Evolutionary conservation across 1,284 basidiomycete species (phyloP).

Genomic region (Tilletia setariae): DNA sequence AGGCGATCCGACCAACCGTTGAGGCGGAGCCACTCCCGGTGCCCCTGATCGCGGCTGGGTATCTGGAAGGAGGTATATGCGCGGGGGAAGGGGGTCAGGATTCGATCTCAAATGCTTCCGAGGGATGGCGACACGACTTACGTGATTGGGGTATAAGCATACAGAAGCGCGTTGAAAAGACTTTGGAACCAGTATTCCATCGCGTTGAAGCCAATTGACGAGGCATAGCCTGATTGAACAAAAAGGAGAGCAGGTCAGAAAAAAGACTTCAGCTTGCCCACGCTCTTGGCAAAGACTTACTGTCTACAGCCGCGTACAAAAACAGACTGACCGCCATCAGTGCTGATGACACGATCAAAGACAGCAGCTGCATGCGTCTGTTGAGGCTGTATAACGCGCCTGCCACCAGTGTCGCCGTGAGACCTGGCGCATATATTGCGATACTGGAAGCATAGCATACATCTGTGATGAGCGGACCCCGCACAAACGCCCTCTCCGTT

Average conservation of each 20-base stretch:
- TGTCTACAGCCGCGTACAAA: slow-evolving; percentile 54
- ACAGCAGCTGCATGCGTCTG: slow-evolving; percentile 54
- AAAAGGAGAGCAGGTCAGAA: background rate
- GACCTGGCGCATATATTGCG: slow-evolving; percentile 52
- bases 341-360: slow-evolving; percentile 55
- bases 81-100: background rate
- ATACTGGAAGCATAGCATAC: slow-evolving; percentile 28
- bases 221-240: slow-evolving; percentile 36
- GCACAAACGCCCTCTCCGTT: too few species aligned
- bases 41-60: slow-evolving; percentile 55
- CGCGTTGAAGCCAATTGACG: slow-evolving; percentile 50
- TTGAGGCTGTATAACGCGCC: slow-evolving; percentile 36
- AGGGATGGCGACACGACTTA: too few species aligned
- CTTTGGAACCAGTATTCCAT: slow-evolving; percentile 56
- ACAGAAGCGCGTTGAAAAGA: slow-evolving; percentile 56
- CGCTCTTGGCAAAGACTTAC: slow-evolving; percentile 19
- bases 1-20: slow-evolving; percentile 54
- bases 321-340: slow-evolving; percentile 56
- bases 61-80: slow-evolving; percentile 41
- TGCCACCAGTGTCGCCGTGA: slow-evolving; percentile 47
- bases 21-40: slow-evolving; percentile 54
- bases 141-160: slow-evolving; percentile 54
- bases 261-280: background rate
- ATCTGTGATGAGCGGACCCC: too few species aligned
- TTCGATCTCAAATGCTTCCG: too few species aligned